These are phyloP conservation scores for Crithidia brevicula DNA, from an alignment of 208 protist genomes.

Conservation along the genomic window DNA sequence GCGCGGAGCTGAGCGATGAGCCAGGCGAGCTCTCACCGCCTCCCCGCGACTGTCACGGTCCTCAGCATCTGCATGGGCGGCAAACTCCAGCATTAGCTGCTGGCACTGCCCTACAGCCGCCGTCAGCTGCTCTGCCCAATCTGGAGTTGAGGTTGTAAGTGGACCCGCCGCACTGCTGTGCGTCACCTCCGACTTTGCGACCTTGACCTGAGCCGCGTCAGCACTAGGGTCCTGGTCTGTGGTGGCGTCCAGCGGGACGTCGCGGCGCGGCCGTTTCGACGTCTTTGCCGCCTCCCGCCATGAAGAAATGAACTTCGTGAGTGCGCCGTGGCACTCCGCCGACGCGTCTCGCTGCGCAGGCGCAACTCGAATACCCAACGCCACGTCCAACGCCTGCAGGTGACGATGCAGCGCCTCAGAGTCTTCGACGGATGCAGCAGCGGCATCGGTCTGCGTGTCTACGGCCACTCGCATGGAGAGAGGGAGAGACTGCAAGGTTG, in stretches of 20 bases:
- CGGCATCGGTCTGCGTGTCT: slow-evolving; percentile 15
- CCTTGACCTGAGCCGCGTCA: not conserved
- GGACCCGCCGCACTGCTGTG: too few relatives aligned
- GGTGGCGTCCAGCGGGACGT: not conserved
- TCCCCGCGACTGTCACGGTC: not conserved
- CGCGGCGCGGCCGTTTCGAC: slow-evolving; percentile 18
- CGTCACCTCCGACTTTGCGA: slow-evolving; percentile 18
- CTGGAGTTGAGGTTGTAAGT: slow-evolving; percentile 6
- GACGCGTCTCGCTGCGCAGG: not conserved
- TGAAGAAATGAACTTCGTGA: not conserved
- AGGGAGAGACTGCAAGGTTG: not conserved
- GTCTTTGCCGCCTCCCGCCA: slow-evolving; percentile 7
- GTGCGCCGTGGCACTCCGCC: not conserved
- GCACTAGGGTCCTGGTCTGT: not conserved
- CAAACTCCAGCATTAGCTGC: slow-evolving; percentile 4
- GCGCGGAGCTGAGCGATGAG: not conserved
- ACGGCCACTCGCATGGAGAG: not conserved
- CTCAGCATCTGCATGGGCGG: not conserved
- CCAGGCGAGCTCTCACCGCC: not conserved
- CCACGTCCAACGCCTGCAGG: slow-evolving; percentile 17
- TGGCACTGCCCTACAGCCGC: slow-evolving; percentile 9
- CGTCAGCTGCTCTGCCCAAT: slow-evolving; percentile 4
- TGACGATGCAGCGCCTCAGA: not conserved
- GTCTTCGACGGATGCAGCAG: not conserved
- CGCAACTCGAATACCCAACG: slow-evolving; percentile 13